Evolutionary conservation across 2,329 filamentous ascomycete species (phyloP).

Genomic region (Cercospora zeina): DNA sequence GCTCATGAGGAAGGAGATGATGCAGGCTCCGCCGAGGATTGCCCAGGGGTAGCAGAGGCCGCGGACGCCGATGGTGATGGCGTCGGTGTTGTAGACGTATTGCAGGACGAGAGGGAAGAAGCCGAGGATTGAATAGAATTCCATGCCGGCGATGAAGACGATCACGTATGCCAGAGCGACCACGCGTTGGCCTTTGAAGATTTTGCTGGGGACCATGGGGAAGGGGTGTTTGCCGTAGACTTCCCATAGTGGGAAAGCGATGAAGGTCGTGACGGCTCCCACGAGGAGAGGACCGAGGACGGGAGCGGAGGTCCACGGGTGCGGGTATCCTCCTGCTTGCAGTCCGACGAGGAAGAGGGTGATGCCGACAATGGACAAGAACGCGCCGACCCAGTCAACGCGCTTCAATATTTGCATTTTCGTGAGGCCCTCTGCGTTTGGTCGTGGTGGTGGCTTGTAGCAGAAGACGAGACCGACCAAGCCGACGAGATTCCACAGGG

Average conservation of each 20-base stretch:
- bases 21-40: conserved; percentile 61
- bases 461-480: conserved; percentile 54
- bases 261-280: conserved; percentile 32
- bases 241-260: conserved; percentile 37
- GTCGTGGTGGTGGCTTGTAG: conserved; percentile 56
- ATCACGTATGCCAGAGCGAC: conserved; percentile 40
- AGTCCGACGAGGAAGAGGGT: conserved; percentile 53
- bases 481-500: conserved; percentile 55
- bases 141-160: conserved; percentile 40
- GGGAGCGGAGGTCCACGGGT: conserved; percentile 32
- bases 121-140: conserved; percentile 46
- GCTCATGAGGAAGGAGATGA: conserved; percentile 59
- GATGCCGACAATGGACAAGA: conserved; percentile 53
- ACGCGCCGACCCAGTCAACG: conserved; percentile 54
- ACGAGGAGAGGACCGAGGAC: conserved; percentile 35
- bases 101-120: conserved; percentile 65
- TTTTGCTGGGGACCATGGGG: conserved; percentile 37
- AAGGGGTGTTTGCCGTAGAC: conserved; percentile 30
- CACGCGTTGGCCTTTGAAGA: conserved; percentile 37
- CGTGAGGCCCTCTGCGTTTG: conserved; percentile 42
- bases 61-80: conserved; percentile 61
- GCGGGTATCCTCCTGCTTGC: conserved; percentile 30
- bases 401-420: conserved; percentile 45
- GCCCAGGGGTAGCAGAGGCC: conserved; percentile 64
- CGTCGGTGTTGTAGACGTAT: conserved; percentile 65